Conservation (phyloP, 352 stramenopile species). For the Thalassiosira mediterranea region DNA sequence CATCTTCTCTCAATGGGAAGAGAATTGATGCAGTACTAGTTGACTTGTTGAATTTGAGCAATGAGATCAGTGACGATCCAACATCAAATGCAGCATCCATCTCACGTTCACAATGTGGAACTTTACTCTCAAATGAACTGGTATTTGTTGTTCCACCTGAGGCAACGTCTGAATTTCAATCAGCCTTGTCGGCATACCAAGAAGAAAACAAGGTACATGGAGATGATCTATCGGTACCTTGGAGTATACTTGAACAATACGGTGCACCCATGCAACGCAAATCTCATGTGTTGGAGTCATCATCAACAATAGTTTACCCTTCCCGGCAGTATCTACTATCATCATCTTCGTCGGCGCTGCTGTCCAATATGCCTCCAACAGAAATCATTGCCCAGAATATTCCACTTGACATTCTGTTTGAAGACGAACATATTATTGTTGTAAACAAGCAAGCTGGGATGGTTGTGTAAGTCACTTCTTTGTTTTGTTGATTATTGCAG, state of each 20-base stretch:
- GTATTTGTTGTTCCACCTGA: constrained; percentile 56
- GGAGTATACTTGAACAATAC: constrained; percentile 49
- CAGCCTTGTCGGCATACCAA: constrained; percentile 27
- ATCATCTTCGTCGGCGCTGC: constrained; percentile 23
- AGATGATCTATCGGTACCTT: constrained; percentile 54
- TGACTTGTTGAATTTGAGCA: constrained; percentile 52
- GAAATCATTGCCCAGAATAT: constrained; percentile 79
- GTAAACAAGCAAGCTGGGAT: constrained; percentile 86
- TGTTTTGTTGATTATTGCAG: too few species aligned
- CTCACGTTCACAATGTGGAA: constrained; percentile 75
- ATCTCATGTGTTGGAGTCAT: constrained; percentile 36
- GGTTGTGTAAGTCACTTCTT: too few species aligned
- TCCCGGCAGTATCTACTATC: constrained; percentile 44
- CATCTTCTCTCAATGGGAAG: constrained; percentile 56
- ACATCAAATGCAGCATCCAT: constrained; percentile 34
- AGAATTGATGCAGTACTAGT: constrained; percentile 73
- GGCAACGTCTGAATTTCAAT: constrained; percentile 21
- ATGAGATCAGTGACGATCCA: constrained; percentile 1
- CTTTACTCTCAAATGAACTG: constrained; percentile 59
- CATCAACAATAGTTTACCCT: constrained; percentile 50
- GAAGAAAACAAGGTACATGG: constrained; percentile 11
- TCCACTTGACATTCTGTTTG: constrained; percentile 82
- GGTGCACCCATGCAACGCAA: constrained; percentile 44
- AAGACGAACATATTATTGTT: constrained; percentile 88
- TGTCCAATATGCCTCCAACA: constrained; percentile 59